These are phyloP conservation scores for Melampsora occidentalis DNA, from an alignment of 1,284 basidiomycete genomes.

Conservation along the genomic window DNA sequence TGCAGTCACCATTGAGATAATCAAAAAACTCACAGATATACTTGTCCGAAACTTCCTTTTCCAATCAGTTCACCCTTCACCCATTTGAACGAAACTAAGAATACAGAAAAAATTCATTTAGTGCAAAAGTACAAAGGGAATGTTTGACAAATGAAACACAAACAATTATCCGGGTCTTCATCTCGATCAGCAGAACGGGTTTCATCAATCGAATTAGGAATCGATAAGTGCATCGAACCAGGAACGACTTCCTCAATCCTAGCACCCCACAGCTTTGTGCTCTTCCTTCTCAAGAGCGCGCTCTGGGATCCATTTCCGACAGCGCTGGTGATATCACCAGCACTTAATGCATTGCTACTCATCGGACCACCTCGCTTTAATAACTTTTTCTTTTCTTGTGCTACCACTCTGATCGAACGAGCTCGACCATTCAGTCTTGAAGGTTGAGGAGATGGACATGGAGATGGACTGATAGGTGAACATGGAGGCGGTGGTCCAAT, in stretches of 20 bases:
- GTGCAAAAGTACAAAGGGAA: background rate
- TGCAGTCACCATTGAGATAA: background rate
- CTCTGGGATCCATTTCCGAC: background rate
- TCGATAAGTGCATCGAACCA: slow-evolving; percentile 55
- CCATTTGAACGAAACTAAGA: slow-evolving; percentile 88
- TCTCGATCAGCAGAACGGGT: slow-evolving; percentile 45
- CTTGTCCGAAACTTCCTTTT: slow-evolving; percentile 91
- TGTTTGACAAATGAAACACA: slow-evolving; percentile 15
- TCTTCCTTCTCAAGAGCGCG: slow-evolving; percentile 69
- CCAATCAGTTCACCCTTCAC: slow-evolving; percentile 96
- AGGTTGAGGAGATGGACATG: background rate
- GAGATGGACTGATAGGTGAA: slow-evolving; percentile 58
- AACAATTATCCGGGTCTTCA: slow-evolving; percentile 52
- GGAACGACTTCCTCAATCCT: slow-evolving; percentile 88
- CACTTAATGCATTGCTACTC: background rate
- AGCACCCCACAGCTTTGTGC: slow-evolving; percentile 94
- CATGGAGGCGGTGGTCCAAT: slow-evolving; percentile 69
- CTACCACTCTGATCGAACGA: slow-evolving; percentile 89
- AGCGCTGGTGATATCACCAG: slow-evolving; percentile 45
- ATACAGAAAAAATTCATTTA: background rate
- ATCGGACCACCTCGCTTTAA: slow-evolving; percentile 19
- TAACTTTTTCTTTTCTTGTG: slow-evolving; percentile 58
- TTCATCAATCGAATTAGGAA: slow-evolving; percentile 50
- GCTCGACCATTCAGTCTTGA: slow-evolving; percentile 32
- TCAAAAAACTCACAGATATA: slow-evolving; percentile 65